These are phyloP conservation scores for Apiotrichum gracile DNA, from an alignment of 1,284 basidiomycete species.

Conservation along the genomic window DNA sequence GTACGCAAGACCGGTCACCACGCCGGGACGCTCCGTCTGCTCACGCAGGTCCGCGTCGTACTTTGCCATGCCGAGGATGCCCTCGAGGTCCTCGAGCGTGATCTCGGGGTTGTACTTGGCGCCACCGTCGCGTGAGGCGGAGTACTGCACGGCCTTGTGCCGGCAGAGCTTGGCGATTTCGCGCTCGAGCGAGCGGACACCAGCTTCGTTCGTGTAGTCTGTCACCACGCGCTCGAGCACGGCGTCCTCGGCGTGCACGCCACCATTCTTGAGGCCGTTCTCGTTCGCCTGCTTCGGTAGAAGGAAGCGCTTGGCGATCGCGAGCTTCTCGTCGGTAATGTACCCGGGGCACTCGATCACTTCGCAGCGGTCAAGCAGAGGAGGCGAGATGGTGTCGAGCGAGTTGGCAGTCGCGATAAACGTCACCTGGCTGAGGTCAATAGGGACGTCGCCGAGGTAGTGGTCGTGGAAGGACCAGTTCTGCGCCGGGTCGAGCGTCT, in stretches of 20 bases:
- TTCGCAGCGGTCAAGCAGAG: conserved; percentile 91
- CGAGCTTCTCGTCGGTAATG: conserved; percentile 88
- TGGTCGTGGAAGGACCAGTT: conserved; percentile 93
- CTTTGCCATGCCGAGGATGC: conserved; percentile 72
- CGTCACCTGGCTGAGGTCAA: conserved; percentile 87
- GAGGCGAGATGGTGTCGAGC: conserved; percentile 90
- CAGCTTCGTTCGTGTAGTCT: conserved; percentile 92
- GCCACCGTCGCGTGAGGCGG: conserved; percentile 38
- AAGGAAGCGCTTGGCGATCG: conserved; percentile 83
- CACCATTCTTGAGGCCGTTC: conserved; percentile 71
- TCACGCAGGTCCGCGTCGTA: conserved; percentile 64
- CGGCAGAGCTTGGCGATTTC: conserved; percentile 78
- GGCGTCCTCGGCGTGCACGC: conserved; percentile 64
- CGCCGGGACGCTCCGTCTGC: conserved; percentile 28
- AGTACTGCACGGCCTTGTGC: conserved; percentile 83
- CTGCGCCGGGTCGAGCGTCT: conserved; percentile 97
- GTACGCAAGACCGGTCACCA: conserved; percentile 41
- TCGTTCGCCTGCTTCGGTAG: conserved; percentile 89
- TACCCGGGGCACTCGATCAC: conserved; percentile 94
- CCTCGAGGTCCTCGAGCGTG: conserved; percentile 67
- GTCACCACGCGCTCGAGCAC: conserved; percentile 83
- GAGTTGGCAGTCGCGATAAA: conserved; percentile 84
- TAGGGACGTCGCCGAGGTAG: conserved; percentile 77
- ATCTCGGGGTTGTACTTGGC: conserved; percentile 60
- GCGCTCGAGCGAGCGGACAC: conserved; percentile 84